Percentiles rank a stretch among this genome's conserved stretches.
Evolutionary conservation across 352 stramenopile species (phyloP).

Genomic region (Lagenidium giganteum): DNA sequence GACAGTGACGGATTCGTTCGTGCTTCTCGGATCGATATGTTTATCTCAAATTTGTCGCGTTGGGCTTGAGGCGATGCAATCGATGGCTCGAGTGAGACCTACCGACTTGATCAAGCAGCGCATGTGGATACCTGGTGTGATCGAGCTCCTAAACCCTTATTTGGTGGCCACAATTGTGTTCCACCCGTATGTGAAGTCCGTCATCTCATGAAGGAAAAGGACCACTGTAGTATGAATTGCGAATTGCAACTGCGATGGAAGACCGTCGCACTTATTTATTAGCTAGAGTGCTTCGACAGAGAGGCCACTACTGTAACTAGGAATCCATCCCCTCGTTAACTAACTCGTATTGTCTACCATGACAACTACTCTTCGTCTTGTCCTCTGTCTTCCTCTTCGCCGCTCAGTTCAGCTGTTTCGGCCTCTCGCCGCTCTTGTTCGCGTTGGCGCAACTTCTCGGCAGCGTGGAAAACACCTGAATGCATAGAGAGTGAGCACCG

Average conservation of each 20-base stretch:
- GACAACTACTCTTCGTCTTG: background rate
- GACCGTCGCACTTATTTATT: slow-evolving; percentile 3
- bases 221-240: no score
- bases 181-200: slow-evolving; percentile 52
- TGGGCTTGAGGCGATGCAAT: slow-evolving; percentile 32
- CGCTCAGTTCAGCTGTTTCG: slow-evolving; percentile 1
- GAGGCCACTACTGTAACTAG: no score
- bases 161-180: slow-evolving; percentile 54
- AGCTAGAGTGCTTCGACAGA: background rate
- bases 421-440: slow-evolving; percentile 14
- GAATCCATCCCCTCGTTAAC: background rate
- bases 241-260: no score
- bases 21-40: slow-evolving; percentile 7
- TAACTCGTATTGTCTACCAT: slow-evolving; percentile 9
- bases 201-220: slow-evolving; percentile 15
- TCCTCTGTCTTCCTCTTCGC: slow-evolving; percentile 10
- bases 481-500: slow-evolving; percentile 22
- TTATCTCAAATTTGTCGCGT: slow-evolving; percentile 21
- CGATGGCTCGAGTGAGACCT: slow-evolving; percentile 25
- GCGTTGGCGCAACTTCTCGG: slow-evolving; percentile 39
- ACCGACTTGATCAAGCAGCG: slow-evolving; percentile 1
- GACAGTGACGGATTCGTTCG: slow-evolving; percentile 4
- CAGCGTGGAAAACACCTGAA: slow-evolving; percentile 60
- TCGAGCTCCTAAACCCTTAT: slow-evolving; percentile 53
- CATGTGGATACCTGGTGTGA: slow-evolving; percentile 26